Evolutionary conservation across 164 flowering plant species (phyloP), one percentile per base, ranked within the genome.

Genomic region (Berberis thunbergii): DNA sequence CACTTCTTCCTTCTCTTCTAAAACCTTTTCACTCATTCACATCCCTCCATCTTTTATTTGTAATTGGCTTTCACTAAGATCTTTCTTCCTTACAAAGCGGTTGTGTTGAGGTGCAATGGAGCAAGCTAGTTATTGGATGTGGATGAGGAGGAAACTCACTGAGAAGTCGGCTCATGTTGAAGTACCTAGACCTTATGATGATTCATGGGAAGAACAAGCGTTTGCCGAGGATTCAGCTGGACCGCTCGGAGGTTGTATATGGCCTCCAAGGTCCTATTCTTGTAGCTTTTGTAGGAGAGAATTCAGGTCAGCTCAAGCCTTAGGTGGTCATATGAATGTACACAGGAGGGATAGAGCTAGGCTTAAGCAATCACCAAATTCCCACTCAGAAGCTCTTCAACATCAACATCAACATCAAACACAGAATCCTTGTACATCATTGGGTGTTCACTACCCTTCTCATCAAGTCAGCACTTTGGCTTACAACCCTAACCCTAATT

Each of bases 281-380:
- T 91, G 98, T 69, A 84, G 80, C 76, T 89, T 89, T 53, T 91
- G 98, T 66, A 74, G 83, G 53, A 80, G 96, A 62, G 97, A 89
- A 61, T 91, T 91, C 69, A 76, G 90, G 72, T 91, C 97, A 12
- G 97, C 97, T 53, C 97, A 91, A 74, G 97, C 97, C 45, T 74
- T 91, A n/a, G 97, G 95, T 3, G 97, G 97, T 50, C 97, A 90
- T 67, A 91, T 91, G 97, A 91, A 91, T 72, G 92, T 91, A 42
- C 97, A 91, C 54, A 80, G 96, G 60, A 78, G 94, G 52, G 98
- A 89, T 63, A 80, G 91, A 72, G 98, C 98, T 42, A 81, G 87
- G 54, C 77, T 89, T 26, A 86, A 84, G 73, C 89, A 82, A 57
- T 79, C 85, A 59, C 74, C 83, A 59, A 65, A 0, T 64, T 60